These are phyloP conservation scores for Cornus kousa DNA, from an alignment of 148 eudicot genomes.

Conservation along the genomic window DNA sequence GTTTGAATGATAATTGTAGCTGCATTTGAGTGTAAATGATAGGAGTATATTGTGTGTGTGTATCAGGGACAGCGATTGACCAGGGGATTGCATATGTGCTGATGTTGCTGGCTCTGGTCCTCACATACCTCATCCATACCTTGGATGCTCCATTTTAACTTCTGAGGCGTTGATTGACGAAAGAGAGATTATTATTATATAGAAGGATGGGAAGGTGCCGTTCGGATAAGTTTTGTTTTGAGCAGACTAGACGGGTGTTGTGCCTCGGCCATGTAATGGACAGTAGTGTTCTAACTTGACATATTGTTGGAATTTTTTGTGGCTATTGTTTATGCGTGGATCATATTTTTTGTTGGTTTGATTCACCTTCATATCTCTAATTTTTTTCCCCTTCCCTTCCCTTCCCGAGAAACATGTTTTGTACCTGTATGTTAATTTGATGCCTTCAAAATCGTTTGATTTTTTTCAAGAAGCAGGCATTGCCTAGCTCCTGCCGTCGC, in stretches of 20 bases:
- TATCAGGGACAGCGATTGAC: conserved; percentile 45
- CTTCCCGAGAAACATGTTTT: no score
- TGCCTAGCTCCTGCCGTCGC: no score
- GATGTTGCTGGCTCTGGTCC: conserved; percentile 41
- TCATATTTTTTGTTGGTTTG: neutral
- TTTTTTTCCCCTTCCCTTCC: no score
- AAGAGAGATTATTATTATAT: no score
- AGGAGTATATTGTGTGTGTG: neutral
- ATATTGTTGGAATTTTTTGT: neutral
- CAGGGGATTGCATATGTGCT: conserved; percentile 45
- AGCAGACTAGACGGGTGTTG: neutral
- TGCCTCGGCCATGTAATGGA: neutral
- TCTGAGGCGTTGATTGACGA: conserved; percentile 8
- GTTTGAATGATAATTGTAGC: no score
- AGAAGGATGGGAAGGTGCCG: neutral
- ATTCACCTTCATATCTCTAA: neutral
- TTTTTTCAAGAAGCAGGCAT: no score
- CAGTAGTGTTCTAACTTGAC: neutral
- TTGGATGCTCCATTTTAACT: conserved; percentile 18
- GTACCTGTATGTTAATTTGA: no score
- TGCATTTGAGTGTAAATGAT: neutral
- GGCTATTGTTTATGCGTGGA: neutral
- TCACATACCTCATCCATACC: conserved; percentile 42
- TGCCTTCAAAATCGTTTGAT: no score
- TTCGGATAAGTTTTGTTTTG: neutral